These are phyloP conservation scores for Apophysomyces trapeziformis DNA, from an alignment of 371 early-diverging fungal genomes.

Conservation along the genomic window DNA sequence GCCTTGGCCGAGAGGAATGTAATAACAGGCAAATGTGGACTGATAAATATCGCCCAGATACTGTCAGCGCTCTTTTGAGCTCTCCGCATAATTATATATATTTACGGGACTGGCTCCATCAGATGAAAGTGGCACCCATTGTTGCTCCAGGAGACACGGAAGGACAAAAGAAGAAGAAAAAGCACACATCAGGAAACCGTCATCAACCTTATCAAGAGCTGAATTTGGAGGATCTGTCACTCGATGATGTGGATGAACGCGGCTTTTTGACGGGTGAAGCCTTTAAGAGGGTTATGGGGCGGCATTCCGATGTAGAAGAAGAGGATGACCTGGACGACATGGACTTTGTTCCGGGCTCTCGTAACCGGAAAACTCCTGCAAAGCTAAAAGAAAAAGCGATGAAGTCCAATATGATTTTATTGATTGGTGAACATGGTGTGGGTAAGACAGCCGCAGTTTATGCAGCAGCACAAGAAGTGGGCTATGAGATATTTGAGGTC, in stretches of 20 bases:
- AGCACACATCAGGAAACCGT: background rate
- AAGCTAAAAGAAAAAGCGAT: constrained; percentile 16
- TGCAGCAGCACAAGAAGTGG: constrained; percentile 71
- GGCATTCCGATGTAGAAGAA: background rate
- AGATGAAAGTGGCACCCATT: constrained; percentile 23
- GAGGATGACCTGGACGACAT: constrained; percentile 14
- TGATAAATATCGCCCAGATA: constrained; percentile 39
- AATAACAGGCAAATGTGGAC: constrained; percentile 21
- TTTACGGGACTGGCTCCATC: constrained; percentile 30
- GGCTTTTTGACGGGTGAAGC: background rate
- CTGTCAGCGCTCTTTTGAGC: constrained; percentile 23
- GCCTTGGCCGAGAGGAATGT: background rate
- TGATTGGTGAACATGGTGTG: constrained; percentile 70
- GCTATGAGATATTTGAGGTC: constrained; percentile 77
- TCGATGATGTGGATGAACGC: constrained; percentile 11
- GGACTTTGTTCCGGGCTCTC: constrained; percentile 4
- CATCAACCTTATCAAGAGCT: background rate
- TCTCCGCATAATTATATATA: constrained; percentile 15
- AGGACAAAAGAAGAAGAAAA: background rate
- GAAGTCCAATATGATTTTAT: constrained; percentile 55
- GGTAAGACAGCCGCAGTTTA: constrained; percentile 80
- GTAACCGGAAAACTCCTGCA: background rate
- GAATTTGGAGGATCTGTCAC: background rate
- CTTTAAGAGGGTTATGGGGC: background rate
- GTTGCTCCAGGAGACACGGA: background rate